Evolutionary conservation across 371 early-diverging fungal genomes (phyloP).

Genomic region (Mucor mucedo): DNA sequence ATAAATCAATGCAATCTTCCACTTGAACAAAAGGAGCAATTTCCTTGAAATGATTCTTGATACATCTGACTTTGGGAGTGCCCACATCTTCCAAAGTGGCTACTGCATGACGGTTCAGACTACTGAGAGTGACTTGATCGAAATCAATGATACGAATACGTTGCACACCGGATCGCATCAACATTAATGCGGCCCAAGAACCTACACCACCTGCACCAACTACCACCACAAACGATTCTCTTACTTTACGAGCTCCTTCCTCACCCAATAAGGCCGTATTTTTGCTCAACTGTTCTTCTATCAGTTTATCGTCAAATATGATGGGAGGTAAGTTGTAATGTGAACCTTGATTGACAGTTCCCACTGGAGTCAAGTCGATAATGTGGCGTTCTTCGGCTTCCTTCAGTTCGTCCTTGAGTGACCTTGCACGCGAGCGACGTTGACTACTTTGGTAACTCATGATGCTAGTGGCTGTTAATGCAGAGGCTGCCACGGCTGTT

Average conservation of each 20-base stretch:
- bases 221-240: slow-evolving; percentile 84
- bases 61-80: slow-evolving; percentile 81
- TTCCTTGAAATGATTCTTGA: slow-evolving; percentile 70
- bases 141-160: slow-evolving; percentile 92
- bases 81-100: slow-evolving; percentile 91
- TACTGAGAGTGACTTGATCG: slow-evolving; percentile 92
- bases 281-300: slow-evolving; percentile 85
- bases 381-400: slow-evolving; percentile 23
- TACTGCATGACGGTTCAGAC: slow-evolving; percentile 92
- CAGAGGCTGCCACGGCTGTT: slow-evolving; percentile 68
- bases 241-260: slow-evolving; percentile 67
- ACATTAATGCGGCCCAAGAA: slow-evolving; percentile 90
- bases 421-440: slow-evolving; percentile 44
- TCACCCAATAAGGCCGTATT: slow-evolving; percentile 89
- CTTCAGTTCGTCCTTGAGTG: slow-evolving; percentile 50
- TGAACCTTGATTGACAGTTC: slow-evolving; percentile 14
- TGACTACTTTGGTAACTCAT: slow-evolving; percentile 47
- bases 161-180: slow-evolving; percentile 88
- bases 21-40: slow-evolving; percentile 83
- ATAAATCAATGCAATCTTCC: slow-evolving; percentile 79
- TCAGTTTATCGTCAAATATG: slow-evolving; percentile 60
- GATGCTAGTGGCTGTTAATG: slow-evolving; percentile 59
- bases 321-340: slow-evolving; percentile 10
- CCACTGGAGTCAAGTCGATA: slow-evolving; percentile 32
- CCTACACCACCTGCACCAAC: slow-evolving; percentile 97